Conservation (phyloP, 1,139 yeast genomes). For the Zygoascus hellenicus region DNA sequence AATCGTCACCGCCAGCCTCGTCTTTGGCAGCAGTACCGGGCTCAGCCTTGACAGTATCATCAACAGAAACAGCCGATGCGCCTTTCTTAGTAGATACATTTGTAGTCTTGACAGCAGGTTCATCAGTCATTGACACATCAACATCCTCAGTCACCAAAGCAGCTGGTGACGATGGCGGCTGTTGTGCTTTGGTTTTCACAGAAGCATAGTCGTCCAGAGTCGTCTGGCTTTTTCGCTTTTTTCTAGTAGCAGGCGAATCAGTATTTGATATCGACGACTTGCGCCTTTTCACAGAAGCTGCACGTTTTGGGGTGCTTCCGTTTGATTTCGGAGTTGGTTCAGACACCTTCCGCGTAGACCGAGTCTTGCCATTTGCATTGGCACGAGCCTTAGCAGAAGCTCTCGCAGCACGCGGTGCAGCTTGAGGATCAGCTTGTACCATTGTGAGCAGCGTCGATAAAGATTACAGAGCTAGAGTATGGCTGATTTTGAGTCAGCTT, state of each 20-base stretch:
- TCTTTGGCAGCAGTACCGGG: not conserved
- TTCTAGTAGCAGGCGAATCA: constrained; percentile 1
- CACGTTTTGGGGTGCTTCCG: not conserved
- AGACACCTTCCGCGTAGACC: constrained; percentile 1
- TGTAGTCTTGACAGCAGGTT: not conserved
- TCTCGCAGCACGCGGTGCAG: too few relatives aligned
- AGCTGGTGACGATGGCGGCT: too few relatives aligned
- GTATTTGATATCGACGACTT: not conserved
- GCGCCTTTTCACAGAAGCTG: not conserved
- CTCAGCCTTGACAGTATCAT: not conserved
- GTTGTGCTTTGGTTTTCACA: not conserved
- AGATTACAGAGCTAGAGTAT: not conserved
- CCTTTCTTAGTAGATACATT: not conserved
- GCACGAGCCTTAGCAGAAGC: not conserved
- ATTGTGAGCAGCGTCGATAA: too few relatives aligned
- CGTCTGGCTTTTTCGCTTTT: constrained; percentile 4
- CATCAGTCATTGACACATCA: not conserved
- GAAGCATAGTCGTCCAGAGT: constrained; percentile 4
- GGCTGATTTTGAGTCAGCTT: not conserved
- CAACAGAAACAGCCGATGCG: too few relatives aligned
- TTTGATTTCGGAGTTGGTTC: not conserved
- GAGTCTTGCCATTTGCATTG: constrained; percentile 2
- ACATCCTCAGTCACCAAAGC: too few relatives aligned
- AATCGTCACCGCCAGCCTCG: not conserved
- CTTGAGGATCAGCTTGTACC: too few relatives aligned